Evolutionary conservation across 306 rosid species (phyloP).

Genomic region (Herpetospermum pedunculosum): DNA sequence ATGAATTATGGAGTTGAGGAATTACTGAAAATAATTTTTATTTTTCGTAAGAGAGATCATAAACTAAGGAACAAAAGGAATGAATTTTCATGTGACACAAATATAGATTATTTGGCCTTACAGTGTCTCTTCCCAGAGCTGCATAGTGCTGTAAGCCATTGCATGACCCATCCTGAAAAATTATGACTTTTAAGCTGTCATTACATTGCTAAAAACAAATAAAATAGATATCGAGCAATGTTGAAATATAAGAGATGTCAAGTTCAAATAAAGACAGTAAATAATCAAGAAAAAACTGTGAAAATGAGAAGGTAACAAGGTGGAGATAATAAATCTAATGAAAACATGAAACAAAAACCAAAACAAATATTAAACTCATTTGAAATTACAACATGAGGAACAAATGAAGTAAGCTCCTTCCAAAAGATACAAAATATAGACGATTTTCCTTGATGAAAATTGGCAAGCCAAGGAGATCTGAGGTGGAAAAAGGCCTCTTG

Average conservation of each 20-base stretch:
- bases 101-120: slow-evolving; percentile 25
- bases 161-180: slow-evolving; percentile 80
- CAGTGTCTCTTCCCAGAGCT: slow-evolving; percentile 74
- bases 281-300: not conserved
- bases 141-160: slow-evolving; percentile 92
- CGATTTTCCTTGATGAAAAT: not conserved
- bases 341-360: not conserved
- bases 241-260: not conserved
- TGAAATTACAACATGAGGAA: not conserved
- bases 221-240: not conserved
- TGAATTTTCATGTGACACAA: not conserved
- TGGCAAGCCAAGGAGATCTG: not conserved
- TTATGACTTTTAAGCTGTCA: slow-evolving; percentile 7
- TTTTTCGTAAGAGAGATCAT: not conserved
- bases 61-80: not conserved
- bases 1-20: not conserved
- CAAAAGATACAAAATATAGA: not conserved
- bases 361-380: not conserved
- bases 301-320: not conserved
- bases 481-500: not conserved
- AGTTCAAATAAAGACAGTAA: not conserved
- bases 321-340: not conserved
- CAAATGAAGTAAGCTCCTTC: not conserved
- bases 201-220: not conserved
- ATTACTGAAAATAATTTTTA: not conserved